These are phyloP conservation scores for Ascochyta fabae DNA, from an alignment of 2,329 filamentous ascomycete species.

Conservation along the genomic window DNA sequence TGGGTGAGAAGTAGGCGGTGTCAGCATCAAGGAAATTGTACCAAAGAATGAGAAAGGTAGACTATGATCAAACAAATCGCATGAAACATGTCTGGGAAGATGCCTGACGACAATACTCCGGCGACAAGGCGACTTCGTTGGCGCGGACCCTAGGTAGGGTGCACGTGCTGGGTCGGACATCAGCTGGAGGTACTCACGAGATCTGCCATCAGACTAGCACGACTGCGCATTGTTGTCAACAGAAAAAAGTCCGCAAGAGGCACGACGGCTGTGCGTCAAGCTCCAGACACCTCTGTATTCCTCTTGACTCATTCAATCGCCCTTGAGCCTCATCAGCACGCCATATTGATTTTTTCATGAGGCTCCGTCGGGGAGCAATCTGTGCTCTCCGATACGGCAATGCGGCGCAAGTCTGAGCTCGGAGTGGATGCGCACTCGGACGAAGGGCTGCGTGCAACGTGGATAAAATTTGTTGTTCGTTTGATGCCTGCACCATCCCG, in stretches of 20 bases:
- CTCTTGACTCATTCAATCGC: conserved; percentile 10
- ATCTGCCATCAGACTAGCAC: not conserved
- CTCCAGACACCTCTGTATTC: not conserved
- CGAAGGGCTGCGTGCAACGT: conserved; percentile 1
- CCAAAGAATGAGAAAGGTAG: not conserved
- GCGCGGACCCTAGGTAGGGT: not conserved
- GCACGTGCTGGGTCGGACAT: conserved; percentile 1
- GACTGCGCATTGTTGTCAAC: conserved; percentile 2
- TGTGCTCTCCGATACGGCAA: conserved; percentile 7
- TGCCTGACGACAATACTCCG: not conserved
- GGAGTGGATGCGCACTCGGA: not conserved
- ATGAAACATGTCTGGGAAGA: not conserved
- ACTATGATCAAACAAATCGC: too few relatives aligned
- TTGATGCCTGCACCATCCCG: conserved; percentile 9
- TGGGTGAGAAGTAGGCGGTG: not conserved
- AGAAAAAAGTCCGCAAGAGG: not conserved
- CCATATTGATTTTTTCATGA: conserved; percentile 7
- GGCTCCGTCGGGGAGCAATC: conserved; percentile 4
- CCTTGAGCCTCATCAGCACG: conserved; percentile 7
- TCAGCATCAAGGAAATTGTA: too few relatives aligned
- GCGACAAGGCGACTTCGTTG: conserved; percentile 4
- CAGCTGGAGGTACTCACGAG: not conserved
- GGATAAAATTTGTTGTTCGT: conserved; percentile 1
- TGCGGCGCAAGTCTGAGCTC: not conserved
- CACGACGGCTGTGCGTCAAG: not conserved